Evolutionary conservation across 441 rosid genomes (phyloP).

Genomic region (Rhodomyrtus psidioides): DNA sequence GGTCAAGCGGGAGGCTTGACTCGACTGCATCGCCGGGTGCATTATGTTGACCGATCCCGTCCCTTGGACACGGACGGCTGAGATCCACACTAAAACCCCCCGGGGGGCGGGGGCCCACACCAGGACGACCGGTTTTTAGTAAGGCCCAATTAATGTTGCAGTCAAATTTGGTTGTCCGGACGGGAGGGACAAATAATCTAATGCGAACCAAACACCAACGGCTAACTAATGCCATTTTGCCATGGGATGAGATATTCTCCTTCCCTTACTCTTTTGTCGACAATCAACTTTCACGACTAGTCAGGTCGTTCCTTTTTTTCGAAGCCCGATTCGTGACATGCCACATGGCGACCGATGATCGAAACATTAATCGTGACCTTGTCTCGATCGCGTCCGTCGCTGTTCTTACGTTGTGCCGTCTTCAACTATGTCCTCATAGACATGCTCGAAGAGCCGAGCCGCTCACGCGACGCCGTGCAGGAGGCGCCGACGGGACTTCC

Average conservation of each 20-base stretch:
- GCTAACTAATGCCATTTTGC: not conserved
- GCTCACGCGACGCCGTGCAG: not conserved
- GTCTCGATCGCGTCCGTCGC: fast-evolving
- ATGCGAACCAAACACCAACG: not conserved
- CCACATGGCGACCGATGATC: fast-evolving
- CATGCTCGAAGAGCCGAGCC: not conserved
- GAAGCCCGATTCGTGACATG: not conserved
- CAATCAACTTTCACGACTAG: too few relatives aligned
- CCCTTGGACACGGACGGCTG: not conserved
- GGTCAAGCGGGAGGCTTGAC: not conserved
- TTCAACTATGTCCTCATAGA: too few relatives aligned
- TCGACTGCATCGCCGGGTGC: not conserved
- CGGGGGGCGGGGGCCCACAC: too few relatives aligned
- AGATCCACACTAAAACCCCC: not conserved
- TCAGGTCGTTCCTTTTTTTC: not conserved
- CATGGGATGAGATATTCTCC: not conserved
- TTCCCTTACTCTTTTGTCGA: not conserved
- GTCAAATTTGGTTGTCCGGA: not conserved
- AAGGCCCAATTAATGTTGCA: not conserved
- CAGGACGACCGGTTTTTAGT: not conserved
- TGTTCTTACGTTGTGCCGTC: not conserved
- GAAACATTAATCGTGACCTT: fast-evolving
- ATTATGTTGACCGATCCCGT: not conserved
- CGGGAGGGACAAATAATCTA: not conserved
- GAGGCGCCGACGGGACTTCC: fast-evolving